These are phyloP conservation scores for Tetracladium setigerum DNA, from an alignment of 495 filamentous ascomycete species.

Conservation along the genomic window DNA sequence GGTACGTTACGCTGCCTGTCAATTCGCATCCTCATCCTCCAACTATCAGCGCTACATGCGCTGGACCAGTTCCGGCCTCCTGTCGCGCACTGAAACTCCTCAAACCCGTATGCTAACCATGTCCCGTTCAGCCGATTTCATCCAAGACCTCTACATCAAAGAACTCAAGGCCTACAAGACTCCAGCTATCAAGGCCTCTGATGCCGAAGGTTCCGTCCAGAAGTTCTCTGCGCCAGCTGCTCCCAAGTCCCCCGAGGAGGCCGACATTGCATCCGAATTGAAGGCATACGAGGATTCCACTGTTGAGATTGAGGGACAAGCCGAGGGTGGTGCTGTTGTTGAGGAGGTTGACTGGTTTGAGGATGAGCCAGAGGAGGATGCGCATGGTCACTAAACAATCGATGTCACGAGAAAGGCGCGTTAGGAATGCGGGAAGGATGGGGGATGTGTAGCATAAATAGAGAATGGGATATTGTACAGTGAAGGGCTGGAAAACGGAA, in stretches of 20 bases:
- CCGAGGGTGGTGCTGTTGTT: constrained; percentile 36
- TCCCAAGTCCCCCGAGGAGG: constrained; percentile 83
- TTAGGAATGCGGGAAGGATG: neutral
- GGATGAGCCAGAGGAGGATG: constrained; percentile 47
- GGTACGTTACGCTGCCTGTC: constrained; percentile 40
- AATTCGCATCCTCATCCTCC: neutral
- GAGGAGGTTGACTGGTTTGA: constrained; percentile 68
- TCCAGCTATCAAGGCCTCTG: constrained; percentile 69
- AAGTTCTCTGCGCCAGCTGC: constrained; percentile 73
- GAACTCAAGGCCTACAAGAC: constrained; percentile 93
- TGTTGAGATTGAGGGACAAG: constrained; percentile 93
- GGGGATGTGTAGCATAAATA: constrained; percentile 1
- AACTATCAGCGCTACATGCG: neutral
- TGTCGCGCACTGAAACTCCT: neutral
- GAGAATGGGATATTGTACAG: constrained; percentile 5
- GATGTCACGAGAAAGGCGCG: neutral
- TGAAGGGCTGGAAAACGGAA: neutral
- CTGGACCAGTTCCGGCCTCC: neutral
- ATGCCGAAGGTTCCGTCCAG: constrained; percentile 85
- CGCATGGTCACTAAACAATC: constrained; percentile 16
- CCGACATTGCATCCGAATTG: constrained; percentile 80
- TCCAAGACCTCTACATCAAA: constrained; percentile 94
- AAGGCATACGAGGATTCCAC: constrained; percentile 87
- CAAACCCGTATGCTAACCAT: constrained; percentile 19
- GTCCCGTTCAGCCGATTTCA: constrained; percentile 65